Percentiles rank a stretch among this genome's conserved stretches.
Conservation (phyloP, 768 basidiomycete genomes). For the Sistotremastrum niveocremeum region DNA sequence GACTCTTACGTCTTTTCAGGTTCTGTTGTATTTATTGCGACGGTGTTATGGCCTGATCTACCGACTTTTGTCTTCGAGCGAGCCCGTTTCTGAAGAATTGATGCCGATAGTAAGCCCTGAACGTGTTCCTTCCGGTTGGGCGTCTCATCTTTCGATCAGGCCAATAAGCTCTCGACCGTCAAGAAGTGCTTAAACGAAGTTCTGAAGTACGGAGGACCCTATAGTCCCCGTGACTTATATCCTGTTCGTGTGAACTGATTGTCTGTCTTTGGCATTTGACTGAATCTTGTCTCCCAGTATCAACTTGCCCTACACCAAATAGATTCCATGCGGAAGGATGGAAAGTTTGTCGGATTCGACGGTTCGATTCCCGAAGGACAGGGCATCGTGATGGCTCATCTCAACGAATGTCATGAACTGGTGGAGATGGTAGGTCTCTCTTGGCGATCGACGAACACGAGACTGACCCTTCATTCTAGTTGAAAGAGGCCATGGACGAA, state of each 20-base stretch:
- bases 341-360: constrained; percentile 81
- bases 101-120: constrained; percentile 72
- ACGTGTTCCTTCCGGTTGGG: neutral
- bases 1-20: constrained; percentile 30
- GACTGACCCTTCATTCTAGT: constrained; percentile 21
- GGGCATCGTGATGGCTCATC: constrained; percentile 88
- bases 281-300: constrained; percentile 38
- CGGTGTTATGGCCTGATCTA: constrained; percentile 97
- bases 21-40: constrained; percentile 80
- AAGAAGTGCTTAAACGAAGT: constrained; percentile 97
- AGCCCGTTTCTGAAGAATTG: constrained; percentile 94
- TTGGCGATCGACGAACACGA: neutral
- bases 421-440: constrained; percentile 67
- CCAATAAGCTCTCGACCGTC: constrained; percentile 91
- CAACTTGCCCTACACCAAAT: constrained; percentile 93
- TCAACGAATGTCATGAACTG: constrained; percentile 92
- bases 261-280: neutral
- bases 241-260: constrained; percentile 42
- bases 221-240: constrained; percentile 83
- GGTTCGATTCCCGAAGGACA: constrained; percentile 91
- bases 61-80: constrained; percentile 81
- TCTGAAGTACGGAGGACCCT: constrained; percentile 87
- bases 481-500: constrained; percentile 77
- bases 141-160: constrained; percentile 32
- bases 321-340: constrained; percentile 84